Evolutionary conservation across 768 basidiomycete genomes (phyloP), one percentile per base, ranked within the genome.

Genomic region (Phaffia tasmanica): DNA sequence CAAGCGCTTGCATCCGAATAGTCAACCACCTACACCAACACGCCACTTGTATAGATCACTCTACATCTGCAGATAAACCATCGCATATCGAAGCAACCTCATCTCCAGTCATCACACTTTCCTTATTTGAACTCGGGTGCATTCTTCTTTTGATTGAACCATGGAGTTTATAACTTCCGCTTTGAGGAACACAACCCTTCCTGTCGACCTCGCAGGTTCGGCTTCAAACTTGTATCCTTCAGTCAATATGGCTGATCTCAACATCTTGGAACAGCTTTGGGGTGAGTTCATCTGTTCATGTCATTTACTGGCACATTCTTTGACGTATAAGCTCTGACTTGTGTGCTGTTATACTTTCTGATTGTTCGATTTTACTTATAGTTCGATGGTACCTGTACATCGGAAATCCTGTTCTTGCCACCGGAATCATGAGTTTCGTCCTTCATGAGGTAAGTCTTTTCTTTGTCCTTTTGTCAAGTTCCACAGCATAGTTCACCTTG

Each of bases 361-460:
- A 42, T 42, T 42, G 25, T 62, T 21, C 21, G 11, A 6, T 63
- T 35, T n/a, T 27, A 19, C 3, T 49, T 50, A 5, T 57, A 67
- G 66, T 62, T 51, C 61, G 60, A 29, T 95, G 88, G 86, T 97
- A 94, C 73, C 77, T 87, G 54, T 85, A 80, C 80, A 84, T 93
- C 57, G 89, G 84, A 63, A 90, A 94, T 79, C 91, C 92, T 0
- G 75, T 91, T 64, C 80, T 98, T 70, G 95, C 95, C 16, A 99
- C 95, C 0, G 93, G 93, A 62, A 79, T 99, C 64, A 84, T 89
- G 83, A 88, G 86, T 70, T 97, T 99, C 77, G 69, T 94, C 27
- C 72, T 98, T 70, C 95, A 99, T 76, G 95, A 99, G 81, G 91
- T 94, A 62, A 63, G 87, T 75, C 18, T 9, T 48, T 23, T 53